Evolutionary conservation across 1,284 basidiomycete genomes (phyloP).

Genomic region (Naganishia liquefaciens): DNA sequence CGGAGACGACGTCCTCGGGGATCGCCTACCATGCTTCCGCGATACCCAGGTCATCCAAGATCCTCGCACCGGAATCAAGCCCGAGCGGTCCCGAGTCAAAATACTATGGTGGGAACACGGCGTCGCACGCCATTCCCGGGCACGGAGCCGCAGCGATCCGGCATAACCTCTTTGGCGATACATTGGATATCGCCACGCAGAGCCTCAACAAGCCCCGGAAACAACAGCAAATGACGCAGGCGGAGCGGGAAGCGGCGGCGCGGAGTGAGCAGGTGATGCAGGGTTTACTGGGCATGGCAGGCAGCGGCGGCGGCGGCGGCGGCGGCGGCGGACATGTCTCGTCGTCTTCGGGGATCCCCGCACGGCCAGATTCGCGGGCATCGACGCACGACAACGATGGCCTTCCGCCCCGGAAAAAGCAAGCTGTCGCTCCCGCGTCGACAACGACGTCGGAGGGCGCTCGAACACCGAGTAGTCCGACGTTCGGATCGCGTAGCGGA

Average conservation of each 20-base stretch:
- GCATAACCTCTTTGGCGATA: conserved; percentile 10
- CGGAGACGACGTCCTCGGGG: neutral
- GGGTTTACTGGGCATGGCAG: conserved; percentile 19
- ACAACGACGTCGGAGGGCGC: too few relatives aligned
- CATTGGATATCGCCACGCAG: conserved; percentile 9
- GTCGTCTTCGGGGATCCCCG: too few relatives aligned
- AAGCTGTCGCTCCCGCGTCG: conserved; percentile 1
- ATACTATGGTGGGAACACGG: conserved; percentile 7
- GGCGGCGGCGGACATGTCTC: too few relatives aligned
- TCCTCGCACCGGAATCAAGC: conserved; percentile 25
- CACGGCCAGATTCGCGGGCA: conserved; percentile 12
- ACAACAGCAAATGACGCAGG: neutral
- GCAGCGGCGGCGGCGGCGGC: neutral
- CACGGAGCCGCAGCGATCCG: conserved; percentile 10
- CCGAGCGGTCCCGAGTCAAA: conserved; percentile 25
- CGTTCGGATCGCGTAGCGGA: neutral
- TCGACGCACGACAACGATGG: conserved; percentile 18
- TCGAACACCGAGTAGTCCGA: conserved; percentile 11
- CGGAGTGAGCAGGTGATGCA: conserved; percentile 17
- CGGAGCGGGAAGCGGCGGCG: conserved; percentile 3
- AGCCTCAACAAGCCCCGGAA: conserved; percentile 23
- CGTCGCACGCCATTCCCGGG: neutral
- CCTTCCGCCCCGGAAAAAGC: conserved; percentile 22
- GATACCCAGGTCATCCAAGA: neutral
- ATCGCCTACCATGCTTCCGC: neutral